Percentiles rank a stretch among this genome's conserved stretches.
Evolutionary conservation across 306 rosid genomes (phyloP).

Genomic region (Sesbania bispinosa): DNA sequence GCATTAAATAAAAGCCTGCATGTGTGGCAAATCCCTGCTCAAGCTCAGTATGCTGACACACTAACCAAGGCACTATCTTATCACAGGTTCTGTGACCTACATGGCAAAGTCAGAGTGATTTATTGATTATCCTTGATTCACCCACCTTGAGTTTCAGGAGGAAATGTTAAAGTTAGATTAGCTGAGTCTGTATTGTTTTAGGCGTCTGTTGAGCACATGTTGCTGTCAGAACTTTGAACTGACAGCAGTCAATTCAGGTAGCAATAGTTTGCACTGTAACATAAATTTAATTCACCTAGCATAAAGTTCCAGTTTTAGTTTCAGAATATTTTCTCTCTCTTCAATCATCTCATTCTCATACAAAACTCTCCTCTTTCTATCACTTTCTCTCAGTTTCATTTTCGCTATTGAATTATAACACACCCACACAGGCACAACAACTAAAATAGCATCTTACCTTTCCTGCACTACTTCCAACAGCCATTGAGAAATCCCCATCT

Average conservation of each 20-base stretch:
- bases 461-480: conserved; percentile 94
- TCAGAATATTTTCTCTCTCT: background rate
- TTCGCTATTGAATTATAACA: conserved; percentile 6
- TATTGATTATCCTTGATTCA: too few species aligned
- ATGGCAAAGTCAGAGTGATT: background rate
- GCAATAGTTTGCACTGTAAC: background rate
- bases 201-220: background rate
- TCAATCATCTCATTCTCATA: background rate
- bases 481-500: conserved; percentile 74
- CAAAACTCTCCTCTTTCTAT: background rate
- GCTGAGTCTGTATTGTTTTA: background rate
- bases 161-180: background rate
- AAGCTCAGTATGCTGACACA: background rate
- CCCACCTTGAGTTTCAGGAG: too few species aligned
- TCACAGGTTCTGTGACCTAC: background rate
- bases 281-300: background rate
- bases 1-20: background rate
- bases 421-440: too few species aligned
- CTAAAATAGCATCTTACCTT: conserved; percentile 51
- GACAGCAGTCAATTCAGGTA: background rate
- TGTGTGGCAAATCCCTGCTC: background rate
- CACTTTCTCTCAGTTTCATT: background rate
- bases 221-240: background rate
- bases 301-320: background rate
- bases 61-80: background rate